A percentile compares a stretch with the other conserved stretches of the same genome.
Evolutionary conservation across 2,329 filamentous ascomycete genomes (phyloP).

Genomic region (Neodidymelliopsis sp.): DNA sequence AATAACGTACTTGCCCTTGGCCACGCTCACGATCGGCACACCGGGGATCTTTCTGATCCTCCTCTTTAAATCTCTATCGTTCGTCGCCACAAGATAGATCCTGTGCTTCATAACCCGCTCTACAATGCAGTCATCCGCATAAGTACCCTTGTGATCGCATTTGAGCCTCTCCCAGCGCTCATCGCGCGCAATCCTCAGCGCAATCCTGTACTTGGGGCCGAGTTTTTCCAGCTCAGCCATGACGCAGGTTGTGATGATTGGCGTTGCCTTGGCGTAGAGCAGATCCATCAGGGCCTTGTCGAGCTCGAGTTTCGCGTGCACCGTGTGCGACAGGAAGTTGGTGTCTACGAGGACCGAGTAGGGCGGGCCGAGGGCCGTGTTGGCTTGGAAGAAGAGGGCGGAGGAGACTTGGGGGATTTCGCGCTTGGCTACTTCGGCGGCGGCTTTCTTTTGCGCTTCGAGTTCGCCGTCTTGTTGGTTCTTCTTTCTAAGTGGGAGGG

Average conservation of each 20-base stretch:
- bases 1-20: conserved; percentile 90
- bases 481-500: conserved; percentile 62
- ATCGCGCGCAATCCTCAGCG: conserved; percentile 84
- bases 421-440: conserved; percentile 70
- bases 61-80: conserved; percentile 72
- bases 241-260: conserved; percentile 81
- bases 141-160: conserved; percentile 89
- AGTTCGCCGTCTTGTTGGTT: conserved; percentile 73
- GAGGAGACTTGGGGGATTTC: conserved; percentile 84
- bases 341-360: conserved; percentile 70
- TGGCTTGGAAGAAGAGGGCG: conserved; percentile 59
- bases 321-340: conserved; percentile 68
- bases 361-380: conserved; percentile 83
- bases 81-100: conserved; percentile 55
- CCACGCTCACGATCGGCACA: conserved; percentile 80
- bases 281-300: conserved; percentile 92
- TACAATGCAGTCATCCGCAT: conserved; percentile 74
- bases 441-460: conserved; percentile 65
- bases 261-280: conserved; percentile 88
- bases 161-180: conserved; percentile 84
- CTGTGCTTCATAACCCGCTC: conserved; percentile 55
- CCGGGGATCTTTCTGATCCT: conserved; percentile 83
- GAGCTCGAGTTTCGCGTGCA: conserved; percentile 88
- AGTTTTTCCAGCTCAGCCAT: conserved; percentile 88
- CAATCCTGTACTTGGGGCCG: conserved; percentile 83